Evolutionary conservation across 352 stramenopile species (phyloP), one percentile per base, ranked within the genome.

Genomic region (Pythium pectinolyticum): DNA sequence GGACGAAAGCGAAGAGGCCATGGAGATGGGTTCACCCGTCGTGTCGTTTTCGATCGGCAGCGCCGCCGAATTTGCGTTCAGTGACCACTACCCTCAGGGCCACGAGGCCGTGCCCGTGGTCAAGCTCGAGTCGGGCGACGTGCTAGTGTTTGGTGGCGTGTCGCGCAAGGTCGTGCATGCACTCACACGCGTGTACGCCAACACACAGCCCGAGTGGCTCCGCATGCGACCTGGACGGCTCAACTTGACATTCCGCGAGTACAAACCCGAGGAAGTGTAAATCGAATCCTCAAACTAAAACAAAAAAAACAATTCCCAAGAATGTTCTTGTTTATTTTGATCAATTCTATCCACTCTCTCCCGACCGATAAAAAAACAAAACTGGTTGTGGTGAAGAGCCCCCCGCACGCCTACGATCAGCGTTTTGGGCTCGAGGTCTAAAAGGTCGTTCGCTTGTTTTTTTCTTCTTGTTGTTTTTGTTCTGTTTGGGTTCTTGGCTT

Each of bases 201-300:
- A 70, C 25, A 78, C 78, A 3, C 66, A 86, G 59, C 80, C 80
- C 5, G 19, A 43, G 27, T 89, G 79, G 76, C 56, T 91, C 32
- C 77, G 32, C 41, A 86, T 91, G 76, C 78, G 79, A 0, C 45
- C 78, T 0, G 82, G 82, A 9, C 76, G 82, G 14, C 77, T 91
- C 25, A 91, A 91, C 50, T 63, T 91, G 28, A 91, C 82, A 0
- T 91, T 91, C 34, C 80, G 82, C 24, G 79, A 90, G 55, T 88
- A 80, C 53, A 73, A 84, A 39, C 80, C 78, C 17, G 25, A 49
- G 11, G 57, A 64, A 46, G 32, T 55, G 20, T 8, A 55, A 15
- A n/a, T n/a, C n/a, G n/a, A n/a, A n/a, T n/a, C n/a, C n/a, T n/a
- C n/a, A n/a, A n/a, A n/a, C n/a, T n/a, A n/a, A n/a, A n/a, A n/a